Percentiles rank a stretch among this genome's conserved stretches.
These are phyloP conservation scores for Dioszegia crocea DNA, from an alignment of 768 basidiomycete genomes.

Conservation along the genomic window DNA sequence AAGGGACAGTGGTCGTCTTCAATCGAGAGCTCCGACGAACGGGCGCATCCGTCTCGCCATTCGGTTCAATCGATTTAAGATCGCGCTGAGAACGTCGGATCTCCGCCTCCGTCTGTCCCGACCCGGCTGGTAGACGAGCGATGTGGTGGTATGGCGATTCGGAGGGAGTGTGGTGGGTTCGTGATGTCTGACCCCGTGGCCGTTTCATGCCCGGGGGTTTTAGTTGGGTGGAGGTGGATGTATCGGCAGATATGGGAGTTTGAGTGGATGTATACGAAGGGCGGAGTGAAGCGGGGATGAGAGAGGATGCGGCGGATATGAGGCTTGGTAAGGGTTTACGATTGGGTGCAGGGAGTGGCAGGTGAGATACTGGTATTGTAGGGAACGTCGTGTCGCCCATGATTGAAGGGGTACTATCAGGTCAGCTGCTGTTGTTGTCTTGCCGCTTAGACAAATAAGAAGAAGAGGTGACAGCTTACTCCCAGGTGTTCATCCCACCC, in stretches of 20 bases:
- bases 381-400: conserved; percentile 34
- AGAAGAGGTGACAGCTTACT: too few species aligned
- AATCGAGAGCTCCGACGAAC: conserved; percentile 28
- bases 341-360: neutral
- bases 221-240: conserved; percentile 3
- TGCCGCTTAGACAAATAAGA: too few species aligned
- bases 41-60: conserved; percentile 25
- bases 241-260: conserved; percentile 13
- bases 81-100: conserved; percentile 13
- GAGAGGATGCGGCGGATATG: conserved; percentile 21
- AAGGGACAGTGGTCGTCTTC: conserved; percentile 12
- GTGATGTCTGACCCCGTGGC: conserved; percentile 20
- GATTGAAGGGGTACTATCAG: conserved; percentile 26
- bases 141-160: neutral
- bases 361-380: conserved; percentile 15
- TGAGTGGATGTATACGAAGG: conserved; percentile 11
- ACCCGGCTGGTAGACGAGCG: too few species aligned
- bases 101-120: neutral
- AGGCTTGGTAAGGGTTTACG: conserved; percentile 34
- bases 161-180: neutral
- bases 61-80: conserved; percentile 32
- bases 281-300: conserved; percentile 28
- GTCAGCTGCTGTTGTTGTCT: too few species aligned
- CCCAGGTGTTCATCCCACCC: conserved; percentile 26
- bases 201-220: conserved; percentile 41